phyloP scores from a whole-genome alignment of 2,329 filamentous ascomycete genomes.

The Epichloe amarillans region DNA sequence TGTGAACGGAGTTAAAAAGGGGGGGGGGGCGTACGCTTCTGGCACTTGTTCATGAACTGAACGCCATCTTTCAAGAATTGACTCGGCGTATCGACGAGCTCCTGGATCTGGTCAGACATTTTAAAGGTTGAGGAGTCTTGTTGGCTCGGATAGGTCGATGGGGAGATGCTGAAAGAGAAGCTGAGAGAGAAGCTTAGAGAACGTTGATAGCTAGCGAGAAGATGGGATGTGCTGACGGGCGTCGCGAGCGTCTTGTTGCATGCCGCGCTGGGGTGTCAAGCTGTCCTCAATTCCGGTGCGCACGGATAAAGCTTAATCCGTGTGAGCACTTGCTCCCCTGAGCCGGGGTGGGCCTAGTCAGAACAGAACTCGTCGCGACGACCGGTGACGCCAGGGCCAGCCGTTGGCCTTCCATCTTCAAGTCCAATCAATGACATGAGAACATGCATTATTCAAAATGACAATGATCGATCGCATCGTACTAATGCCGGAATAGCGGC shows the following conservation, averaged over 20 bases:
- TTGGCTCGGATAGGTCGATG: not conserved
- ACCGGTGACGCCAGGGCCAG: too few relatives aligned
- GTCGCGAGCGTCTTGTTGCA: not conserved
- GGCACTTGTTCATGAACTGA: constrained; percentile 49
- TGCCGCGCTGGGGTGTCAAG: constrained; percentile 1
- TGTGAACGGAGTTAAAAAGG: not conserved
- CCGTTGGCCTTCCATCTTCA: too few relatives aligned
- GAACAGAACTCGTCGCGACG: too few relatives aligned
- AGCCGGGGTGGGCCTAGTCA: too few relatives aligned
- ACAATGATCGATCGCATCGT: too few relatives aligned
- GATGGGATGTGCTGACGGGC: not conserved
- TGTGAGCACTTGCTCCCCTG: too few relatives aligned
- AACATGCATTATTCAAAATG: too few relatives aligned
- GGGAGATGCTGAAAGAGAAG: not conserved
- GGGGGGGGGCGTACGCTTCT: constrained; percentile 41
- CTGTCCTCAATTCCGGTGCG: constrained; percentile 5
- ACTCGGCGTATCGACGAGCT: constrained; percentile 54
- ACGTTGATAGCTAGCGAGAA: not conserved
- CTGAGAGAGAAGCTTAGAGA: not conserved
- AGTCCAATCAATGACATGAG: too few relatives aligned
- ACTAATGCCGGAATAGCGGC: too few relatives aligned
- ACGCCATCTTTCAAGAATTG: constrained; percentile 51
- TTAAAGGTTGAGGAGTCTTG: constrained; percentile 10
- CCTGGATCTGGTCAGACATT: constrained; percentile 57
- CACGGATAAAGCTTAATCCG: constrained; percentile 6